Base-by-base conservation (phyloP, 2,329 filamentous ascomycete genomes). In the Rhynchosporium graminicola region DNA sequence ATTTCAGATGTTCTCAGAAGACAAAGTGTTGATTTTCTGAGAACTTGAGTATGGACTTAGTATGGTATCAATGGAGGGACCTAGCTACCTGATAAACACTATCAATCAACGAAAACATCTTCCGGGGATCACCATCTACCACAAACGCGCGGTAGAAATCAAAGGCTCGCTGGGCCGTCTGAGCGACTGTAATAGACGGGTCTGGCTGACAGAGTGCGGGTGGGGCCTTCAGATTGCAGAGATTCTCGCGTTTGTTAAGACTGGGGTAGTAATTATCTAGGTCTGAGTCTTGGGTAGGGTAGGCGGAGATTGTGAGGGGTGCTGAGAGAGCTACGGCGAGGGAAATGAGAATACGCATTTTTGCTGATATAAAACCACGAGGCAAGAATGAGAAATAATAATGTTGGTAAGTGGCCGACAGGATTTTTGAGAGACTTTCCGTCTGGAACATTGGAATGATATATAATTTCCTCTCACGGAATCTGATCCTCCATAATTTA, bases 101-200 rank as follows among this genome's bases (percentile, higher is more conserved):
- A 48, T 64, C 65, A 15, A 66, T 66, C 26, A 59, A 36, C 40
- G 65, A 66, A 56, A 66, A 66, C 65, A 66, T 66, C 36, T 57
- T 63, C 60, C 45, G 64, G 2, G 65, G 65, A 60, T 66, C 65
- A 5, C 62, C 65, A 61, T 66, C 65, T 3, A 66, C 62, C 3
- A 66, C 54, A 51, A 66, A 66, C n/a, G 62, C 65, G 8, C 62
- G 62, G 40, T 66, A 66, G 40, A 63, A 66, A 36, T 64, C 61
- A 59, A 64, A 66, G 9, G 65, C 65, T 26, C 65, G 52, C 8
- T 26, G 54, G 2, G 62, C 64, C 2, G 62, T 66, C 51, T 66
- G 62, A 15, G 42, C 60, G 9, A 63, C 57, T 15, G 60, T 64
- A n/a, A 66, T 57, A 29, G 60, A 59, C 7, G 65, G 59, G 51